A percentile compares a stretch with the other conserved stretches of the same genome.
Conservation (phyloP, 805 yeast species). For the Candida easanensis region DNA sequence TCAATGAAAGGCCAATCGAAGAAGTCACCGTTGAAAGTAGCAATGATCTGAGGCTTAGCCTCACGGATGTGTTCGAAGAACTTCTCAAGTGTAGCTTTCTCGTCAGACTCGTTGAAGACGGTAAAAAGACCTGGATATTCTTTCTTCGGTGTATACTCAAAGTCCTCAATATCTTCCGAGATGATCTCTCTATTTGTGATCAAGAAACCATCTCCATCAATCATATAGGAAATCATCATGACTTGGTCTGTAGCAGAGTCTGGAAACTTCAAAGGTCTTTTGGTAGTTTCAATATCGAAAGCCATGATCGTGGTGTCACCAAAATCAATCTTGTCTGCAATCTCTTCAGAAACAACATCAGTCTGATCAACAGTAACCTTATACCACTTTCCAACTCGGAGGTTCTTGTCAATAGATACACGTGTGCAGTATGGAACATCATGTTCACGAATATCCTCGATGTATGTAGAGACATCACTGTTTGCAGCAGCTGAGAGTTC, state of each 20-base stretch:
- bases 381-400: conserved; percentile 97
- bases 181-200: conserved; percentile 95
- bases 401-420: conserved; percentile 84
- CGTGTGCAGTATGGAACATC: conserved; percentile 97
- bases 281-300: conserved; percentile 96
- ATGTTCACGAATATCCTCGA: conserved; percentile 84
- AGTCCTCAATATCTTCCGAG: conserved; percentile 92
- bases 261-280: conserved; percentile 94
- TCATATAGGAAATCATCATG: conserved; percentile 99
- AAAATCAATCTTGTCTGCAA: conserved; percentile 78
- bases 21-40: conserved; percentile 97
- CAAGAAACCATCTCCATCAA: conserved; percentile 93
- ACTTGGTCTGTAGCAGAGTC: conserved; percentile 87
- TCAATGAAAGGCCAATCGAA: conserved; percentile 99
- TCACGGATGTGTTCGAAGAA: conserved; percentile 92
- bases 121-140: conserved; percentile 91
- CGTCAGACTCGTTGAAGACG: conserved; percentile 87
- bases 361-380: conserved; percentile 65
- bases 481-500: conserved; percentile 18
- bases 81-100: conserved; percentile 64
- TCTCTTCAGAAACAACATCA: conserved; percentile 51
- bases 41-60: conserved; percentile 90
- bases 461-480: conserved; percentile 55
- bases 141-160: conserved; percentile 96
- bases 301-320: conserved; percentile 98